Conservation (phyloP, 192 early-diverging fungal genomes). For the Radiomyces spectabilis region DNA sequence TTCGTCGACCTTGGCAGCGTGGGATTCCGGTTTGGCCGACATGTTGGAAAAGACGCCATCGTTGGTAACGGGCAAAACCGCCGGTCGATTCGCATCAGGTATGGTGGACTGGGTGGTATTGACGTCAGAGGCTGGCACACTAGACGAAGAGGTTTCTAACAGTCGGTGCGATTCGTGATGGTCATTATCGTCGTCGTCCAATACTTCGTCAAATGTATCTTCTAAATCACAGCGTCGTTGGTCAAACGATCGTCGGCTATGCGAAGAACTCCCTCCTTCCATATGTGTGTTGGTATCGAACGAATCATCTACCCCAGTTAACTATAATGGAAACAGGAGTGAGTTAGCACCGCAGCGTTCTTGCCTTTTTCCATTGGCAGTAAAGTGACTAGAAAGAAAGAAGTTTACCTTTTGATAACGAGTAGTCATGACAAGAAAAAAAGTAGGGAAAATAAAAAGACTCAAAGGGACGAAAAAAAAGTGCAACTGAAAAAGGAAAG, state of each 20-base stretch:
- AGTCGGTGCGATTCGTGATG: background rate
- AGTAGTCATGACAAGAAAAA: background rate
- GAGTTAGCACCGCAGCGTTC: background rate
- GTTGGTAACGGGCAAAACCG: slow-evolving; percentile 25
- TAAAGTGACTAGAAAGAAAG: background rate
- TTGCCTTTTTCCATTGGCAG: background rate
- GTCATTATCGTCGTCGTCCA: background rate
- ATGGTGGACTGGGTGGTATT: background rate
- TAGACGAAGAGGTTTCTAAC: background rate
- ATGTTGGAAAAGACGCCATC: slow-evolving; percentile 54
- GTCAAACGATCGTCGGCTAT: too few species aligned
- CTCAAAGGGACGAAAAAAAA: background rate
- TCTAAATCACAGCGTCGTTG: slow-evolving; percentile 13
- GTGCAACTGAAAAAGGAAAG: background rate
- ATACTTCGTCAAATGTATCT: slow-evolving; percentile 19
- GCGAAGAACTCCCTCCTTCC: background rate
- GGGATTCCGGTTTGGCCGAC: slow-evolving; percentile 46
- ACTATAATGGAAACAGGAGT: background rate
- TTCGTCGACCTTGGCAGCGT: slow-evolving; percentile 40
- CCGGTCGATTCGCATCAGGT: slow-evolving; percentile 3
- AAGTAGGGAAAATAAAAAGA: background rate
- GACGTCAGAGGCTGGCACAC: background rate
- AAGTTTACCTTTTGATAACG: slow-evolving; percentile 8
- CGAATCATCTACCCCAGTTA: too few species aligned
- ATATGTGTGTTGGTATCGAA: background rate